Evolutionary conservation across 495 filamentous ascomycete genomes (phyloP).

Genomic region (Glonium stellatum): DNA sequence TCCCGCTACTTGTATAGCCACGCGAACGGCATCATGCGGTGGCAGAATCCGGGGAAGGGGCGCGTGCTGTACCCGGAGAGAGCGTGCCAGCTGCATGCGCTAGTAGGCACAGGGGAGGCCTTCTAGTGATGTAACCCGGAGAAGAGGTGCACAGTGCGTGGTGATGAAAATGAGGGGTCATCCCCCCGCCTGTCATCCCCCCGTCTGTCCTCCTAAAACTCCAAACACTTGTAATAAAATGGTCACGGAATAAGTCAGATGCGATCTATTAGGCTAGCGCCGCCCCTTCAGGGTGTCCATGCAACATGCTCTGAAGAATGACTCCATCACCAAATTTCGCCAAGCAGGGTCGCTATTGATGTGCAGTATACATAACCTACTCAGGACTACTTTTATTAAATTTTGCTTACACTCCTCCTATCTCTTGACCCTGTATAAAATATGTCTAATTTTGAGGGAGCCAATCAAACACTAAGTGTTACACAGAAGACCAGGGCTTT

Average conservation of each 20-base stretch:
- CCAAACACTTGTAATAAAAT: not conserved
- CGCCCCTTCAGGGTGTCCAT: not conserved
- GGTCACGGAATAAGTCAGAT: not conserved
- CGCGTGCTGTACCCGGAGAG: not conserved
- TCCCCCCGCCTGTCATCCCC: not conserved
- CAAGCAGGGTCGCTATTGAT: no score
- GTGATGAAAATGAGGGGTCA: not conserved
- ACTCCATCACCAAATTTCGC: not conserved
- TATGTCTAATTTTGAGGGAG: not conserved
- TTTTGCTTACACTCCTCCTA: no score
- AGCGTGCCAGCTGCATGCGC: not conserved
- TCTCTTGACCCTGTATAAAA: no score
- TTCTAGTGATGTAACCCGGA: not conserved
- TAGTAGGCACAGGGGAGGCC: not conserved
- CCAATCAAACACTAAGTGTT: not conserved
- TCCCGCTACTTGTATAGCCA: not conserved
- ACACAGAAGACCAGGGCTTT: not conserved
- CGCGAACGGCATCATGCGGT: not conserved
- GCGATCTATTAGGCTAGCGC: not conserved
- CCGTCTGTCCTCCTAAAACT: no score
- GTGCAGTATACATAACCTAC: no score
- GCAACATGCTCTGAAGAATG: not conserved
- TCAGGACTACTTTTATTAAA: no score
- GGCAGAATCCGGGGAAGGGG: not conserved
- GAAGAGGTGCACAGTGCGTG: no score